These are phyloP conservation scores for Mycena crocata DNA, from an alignment of 768 basidiomycete genomes.

Conservation along the genomic window DNA sequence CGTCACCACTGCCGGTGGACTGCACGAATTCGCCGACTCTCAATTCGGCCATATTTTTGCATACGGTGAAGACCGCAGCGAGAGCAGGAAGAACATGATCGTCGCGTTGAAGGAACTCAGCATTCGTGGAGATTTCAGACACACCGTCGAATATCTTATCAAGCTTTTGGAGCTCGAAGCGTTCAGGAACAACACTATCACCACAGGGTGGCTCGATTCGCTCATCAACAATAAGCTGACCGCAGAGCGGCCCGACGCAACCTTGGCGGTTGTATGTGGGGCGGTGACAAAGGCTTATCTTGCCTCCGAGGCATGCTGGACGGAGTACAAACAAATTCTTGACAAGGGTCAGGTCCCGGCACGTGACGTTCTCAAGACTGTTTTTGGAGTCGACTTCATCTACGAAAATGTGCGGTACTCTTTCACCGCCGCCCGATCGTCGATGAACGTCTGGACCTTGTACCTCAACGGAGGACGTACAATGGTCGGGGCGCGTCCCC, in stretches of 20 bases:
- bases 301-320: conserved; percentile 88
- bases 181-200: conserved; percentile 97
- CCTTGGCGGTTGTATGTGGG: conserved; percentile 94
- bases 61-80: conserved; percentile 94
- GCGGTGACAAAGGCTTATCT: conserved; percentile 96
- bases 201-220: conserved; percentile 98
- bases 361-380: conserved; percentile 94
- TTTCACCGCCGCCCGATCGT: conserved; percentile 94
- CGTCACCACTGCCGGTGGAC: conserved; percentile 92
- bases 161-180: conserved; percentile 95
- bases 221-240: conserved; percentile 97
- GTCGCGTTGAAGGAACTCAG: conserved; percentile 97
- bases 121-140: conserved; percentile 98
- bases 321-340: conserved; percentile 93
- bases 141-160: conserved; percentile 99
- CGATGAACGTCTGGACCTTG: conserved; percentile 89
- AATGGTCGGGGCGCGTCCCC: conserved; percentile 89
- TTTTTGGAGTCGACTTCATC: conserved; percentile 97
- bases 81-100: conserved; percentile 99
- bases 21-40: conserved; percentile 99
- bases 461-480: conserved; percentile 97
- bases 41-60: conserved; percentile 99
- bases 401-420: conserved; percentile 96
- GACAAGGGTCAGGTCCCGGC: conserved; percentile 99
- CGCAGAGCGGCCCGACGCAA: conserved; percentile 94